Percentiles rank a stretch among this genome's conserved stretches.
Evolutionary conservation across 768 basidiomycete species (phyloP).

Genomic region (Trichaptum fuscoviolaceum): DNA sequence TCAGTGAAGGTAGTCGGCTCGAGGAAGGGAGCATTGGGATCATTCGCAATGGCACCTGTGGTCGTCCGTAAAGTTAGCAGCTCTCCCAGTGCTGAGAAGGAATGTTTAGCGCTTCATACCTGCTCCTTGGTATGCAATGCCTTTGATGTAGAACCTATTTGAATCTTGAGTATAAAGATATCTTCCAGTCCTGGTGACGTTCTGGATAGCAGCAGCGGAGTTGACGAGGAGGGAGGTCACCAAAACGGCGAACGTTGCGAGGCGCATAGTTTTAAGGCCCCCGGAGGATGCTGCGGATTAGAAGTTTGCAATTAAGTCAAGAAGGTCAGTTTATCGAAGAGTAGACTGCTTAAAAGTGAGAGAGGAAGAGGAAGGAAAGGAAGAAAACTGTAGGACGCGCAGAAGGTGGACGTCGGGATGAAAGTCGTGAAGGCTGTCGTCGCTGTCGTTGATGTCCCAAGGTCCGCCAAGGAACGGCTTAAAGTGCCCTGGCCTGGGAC

Average conservation of each 20-base stretch:
- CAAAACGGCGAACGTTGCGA: conserved; percentile 21
- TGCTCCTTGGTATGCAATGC: conserved; percentile 80
- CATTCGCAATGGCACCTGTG: conserved; percentile 33
- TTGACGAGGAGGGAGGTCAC: conserved; percentile 37
- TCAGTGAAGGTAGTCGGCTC: conserved; percentile 77
- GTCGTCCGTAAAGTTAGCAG: conserved; percentile 6
- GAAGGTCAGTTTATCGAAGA: conserved; percentile 10
- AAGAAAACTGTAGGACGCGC: conserved; percentile 8
- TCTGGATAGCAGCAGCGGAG: conserved; percentile 60
- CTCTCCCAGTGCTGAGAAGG: neutral
- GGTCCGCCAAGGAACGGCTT: neutral
- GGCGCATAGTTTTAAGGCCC: neutral
- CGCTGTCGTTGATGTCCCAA: neutral
- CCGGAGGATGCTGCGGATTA: conserved; percentile 1
- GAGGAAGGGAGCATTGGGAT: conserved; percentile 54
- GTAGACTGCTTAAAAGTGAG: conserved; percentile 8
- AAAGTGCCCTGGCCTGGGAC: neutral
- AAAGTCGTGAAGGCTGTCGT: conserved; percentile 5
- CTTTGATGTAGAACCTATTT: conserved; percentile 83
- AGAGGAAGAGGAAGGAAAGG: conserved; percentile 10
- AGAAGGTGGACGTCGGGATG: conserved; percentile 8
- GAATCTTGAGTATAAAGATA: conserved; percentile 80
- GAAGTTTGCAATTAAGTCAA: conserved; percentile 1
- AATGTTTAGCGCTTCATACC: conserved; percentile 34
- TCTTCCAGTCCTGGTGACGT: conserved; percentile 64